These are phyloP conservation scores for Dendrostoma leiphaemia DNA, from an alignment of 2,329 filamentous ascomycete species.

Conservation along the genomic window DNA sequence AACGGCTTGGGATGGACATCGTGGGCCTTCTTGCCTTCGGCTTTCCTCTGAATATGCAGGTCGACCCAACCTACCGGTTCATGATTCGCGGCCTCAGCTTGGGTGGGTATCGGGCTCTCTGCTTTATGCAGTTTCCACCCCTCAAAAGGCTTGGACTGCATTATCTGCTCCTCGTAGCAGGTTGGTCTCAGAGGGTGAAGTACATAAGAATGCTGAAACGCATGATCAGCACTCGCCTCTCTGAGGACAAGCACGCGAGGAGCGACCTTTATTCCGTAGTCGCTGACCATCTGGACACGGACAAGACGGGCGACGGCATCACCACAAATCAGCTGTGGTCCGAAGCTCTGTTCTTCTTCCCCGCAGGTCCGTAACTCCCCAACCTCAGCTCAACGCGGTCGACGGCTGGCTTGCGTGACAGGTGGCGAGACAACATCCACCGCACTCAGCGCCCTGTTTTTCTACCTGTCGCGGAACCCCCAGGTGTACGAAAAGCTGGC, in stretches of 20 bases:
- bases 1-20: constrained; percentile 17
- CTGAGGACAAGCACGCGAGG: constrained; percentile 27
- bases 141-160: constrained; percentile 17
- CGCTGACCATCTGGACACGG: constrained; percentile 24
- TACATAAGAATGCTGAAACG: constrained; percentile 8
- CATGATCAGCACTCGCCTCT: constrained; percentile 16
- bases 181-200: constrained; percentile 1
- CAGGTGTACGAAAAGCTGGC: neutral
- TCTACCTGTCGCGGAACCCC: neutral
- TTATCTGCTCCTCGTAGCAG: neutral
- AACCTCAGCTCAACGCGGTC: too few species aligned
- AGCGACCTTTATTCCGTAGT: constrained; percentile 49
- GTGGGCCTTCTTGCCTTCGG: constrained; percentile 21
- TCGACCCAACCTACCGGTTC: constrained; percentile 10
- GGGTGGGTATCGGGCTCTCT: constrained; percentile 13
- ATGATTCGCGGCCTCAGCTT: constrained; percentile 6
- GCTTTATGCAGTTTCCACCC: constrained; percentile 20
- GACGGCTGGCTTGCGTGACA: too few species aligned
- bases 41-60: constrained; percentile 19
- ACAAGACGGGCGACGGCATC: constrained; percentile 4
- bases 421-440: constrained; percentile 5
- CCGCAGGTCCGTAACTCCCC: too few species aligned
- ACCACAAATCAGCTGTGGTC: constrained; percentile 18
- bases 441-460: neutral
- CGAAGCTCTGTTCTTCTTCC: constrained; percentile 16